Conservation (phyloP, 345 rosid genomes). For the Bretschneidera sinensis region DNA sequence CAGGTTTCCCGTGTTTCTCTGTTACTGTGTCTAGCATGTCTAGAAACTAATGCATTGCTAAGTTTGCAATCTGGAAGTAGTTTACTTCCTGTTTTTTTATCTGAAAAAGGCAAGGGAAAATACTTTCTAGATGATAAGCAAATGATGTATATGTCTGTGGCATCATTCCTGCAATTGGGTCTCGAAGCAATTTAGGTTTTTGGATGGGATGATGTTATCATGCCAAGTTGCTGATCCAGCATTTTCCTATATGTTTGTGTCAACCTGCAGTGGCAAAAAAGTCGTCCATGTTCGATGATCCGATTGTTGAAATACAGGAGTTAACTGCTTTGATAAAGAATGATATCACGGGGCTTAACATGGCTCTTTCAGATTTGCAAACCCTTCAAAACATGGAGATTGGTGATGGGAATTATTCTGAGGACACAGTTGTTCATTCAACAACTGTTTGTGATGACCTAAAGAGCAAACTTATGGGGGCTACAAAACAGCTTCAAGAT, state of each 20-base stretch:
- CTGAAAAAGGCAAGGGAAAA: neutral
- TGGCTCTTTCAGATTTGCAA: slow-evolving; percentile 74
- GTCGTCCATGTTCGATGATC: slow-evolving; percentile 88
- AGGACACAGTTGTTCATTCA: slow-evolving; percentile 70
- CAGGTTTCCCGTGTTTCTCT: no score
- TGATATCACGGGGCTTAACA: slow-evolving; percentile 67
- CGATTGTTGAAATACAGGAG: slow-evolving; percentile 74
- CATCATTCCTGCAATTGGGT: neutral
- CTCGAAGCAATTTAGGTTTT: neutral
- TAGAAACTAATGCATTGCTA: neutral
- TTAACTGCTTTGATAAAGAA: slow-evolving; percentile 73
- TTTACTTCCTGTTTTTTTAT: no score
- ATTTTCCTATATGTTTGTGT: neutral
- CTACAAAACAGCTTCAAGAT: slow-evolving; percentile 73
- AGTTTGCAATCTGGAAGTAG: neutral
- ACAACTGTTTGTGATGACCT: slow-evolving; percentile 80
- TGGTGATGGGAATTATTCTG: slow-evolving; percentile 66
- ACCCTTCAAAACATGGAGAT: slow-evolving; percentile 74
- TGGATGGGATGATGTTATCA: neutral
- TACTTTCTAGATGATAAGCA: neutral
- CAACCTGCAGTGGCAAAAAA: slow-evolving; percentile 57
- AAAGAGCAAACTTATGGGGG: slow-evolving; percentile 77
- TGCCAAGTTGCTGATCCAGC: neutral
- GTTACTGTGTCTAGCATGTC: neutral
- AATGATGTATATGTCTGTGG: neutral